Percentiles rank a stretch among this genome's conserved stretches.
These are phyloP conservation scores for Candida vaughaniae DNA, from an alignment of 805 yeast species.

Conservation along the genomic window DNA sequence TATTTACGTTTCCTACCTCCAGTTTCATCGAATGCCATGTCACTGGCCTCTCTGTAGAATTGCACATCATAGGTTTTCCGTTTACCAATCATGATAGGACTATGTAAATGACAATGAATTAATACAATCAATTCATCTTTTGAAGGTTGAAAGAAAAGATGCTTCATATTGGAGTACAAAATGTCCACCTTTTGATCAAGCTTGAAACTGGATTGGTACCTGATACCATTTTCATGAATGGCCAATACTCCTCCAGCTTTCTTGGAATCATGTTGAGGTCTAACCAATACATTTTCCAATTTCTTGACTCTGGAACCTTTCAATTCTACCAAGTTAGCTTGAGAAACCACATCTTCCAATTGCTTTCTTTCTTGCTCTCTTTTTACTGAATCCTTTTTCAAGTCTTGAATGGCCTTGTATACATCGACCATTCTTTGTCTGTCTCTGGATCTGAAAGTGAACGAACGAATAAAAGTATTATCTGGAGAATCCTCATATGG, in stretches of 20 bases:
- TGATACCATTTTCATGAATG: conserved; percentile 93
- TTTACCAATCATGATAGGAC: conserved; percentile 93
- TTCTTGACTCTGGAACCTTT: conserved; percentile 82
- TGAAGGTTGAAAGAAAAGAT: conserved; percentile 92
- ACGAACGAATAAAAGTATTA: conserved; percentile 80
- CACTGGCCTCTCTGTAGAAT: conserved; percentile 95
- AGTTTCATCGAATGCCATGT: conserved; percentile 94
- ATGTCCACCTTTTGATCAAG: conserved; percentile 86
- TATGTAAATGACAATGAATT: conserved; percentile 88
- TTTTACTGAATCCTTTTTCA: conserved; percentile 88
- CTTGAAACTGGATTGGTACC: conserved; percentile 85
- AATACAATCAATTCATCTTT: conserved; percentile 91
- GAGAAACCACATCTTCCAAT: conserved; percentile 90
- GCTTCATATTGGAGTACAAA: conserved; percentile 86
- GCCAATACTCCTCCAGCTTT: conserved; percentile 88
- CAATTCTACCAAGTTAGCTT: conserved; percentile 81
- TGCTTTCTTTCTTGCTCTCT: conserved; percentile 89
- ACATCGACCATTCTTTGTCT: conserved; percentile 89
- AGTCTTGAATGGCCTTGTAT: conserved; percentile 82
- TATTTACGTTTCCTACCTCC: conserved; percentile 87
- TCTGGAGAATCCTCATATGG: conserved; percentile 90
- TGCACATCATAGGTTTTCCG: conserved; percentile 94
- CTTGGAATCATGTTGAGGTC: conserved; percentile 98
- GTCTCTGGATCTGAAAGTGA: conserved; percentile 87
- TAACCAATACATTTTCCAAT: conserved; percentile 82